phyloP scores from a whole-genome alignment of 192 early-diverging fungal genomes.

The Neocallimastix lanati region DNA sequence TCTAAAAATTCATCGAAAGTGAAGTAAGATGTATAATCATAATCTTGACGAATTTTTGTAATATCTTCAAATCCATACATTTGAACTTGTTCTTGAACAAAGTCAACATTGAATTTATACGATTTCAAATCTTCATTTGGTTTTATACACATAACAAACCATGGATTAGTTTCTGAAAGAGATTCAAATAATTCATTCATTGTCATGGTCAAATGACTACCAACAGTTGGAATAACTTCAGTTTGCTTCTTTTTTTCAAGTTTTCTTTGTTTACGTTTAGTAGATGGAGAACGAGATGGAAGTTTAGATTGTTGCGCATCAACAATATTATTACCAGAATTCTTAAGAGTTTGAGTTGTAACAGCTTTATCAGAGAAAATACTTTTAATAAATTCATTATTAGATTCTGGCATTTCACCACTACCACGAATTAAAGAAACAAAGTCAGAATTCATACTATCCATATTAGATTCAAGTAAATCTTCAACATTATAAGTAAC shows the following conservation, averaged over 20 bases:
- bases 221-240: background rate
- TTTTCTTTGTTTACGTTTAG: background rate
- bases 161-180: background rate
- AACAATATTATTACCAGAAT: background rate
- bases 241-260: background rate
- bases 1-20: background rate
- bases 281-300: background rate
- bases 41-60: background rate
- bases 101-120: background rate
- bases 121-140: background rate
- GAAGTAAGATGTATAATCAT: background rate
- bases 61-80: background rate
- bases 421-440: constrained; percentile 63
- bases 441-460: constrained; percentile 64
- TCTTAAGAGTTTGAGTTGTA: background rate
- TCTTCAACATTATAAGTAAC: constrained; percentile 48
- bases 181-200: background rate
- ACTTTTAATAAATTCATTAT: background rate
- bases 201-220: background rate
- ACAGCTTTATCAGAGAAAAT: background rate
- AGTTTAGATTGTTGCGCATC: background rate
- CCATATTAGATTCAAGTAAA: constrained; percentile 60
- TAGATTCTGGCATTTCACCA: background rate
- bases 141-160: background rate
- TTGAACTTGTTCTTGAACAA: background rate